Percentiles rank a stretch among this genome's conserved stretches.
phyloP scores from a whole-genome alignment of 2,329 filamentous ascomycete genomes.

The Aspergillus vadensis region DNA sequence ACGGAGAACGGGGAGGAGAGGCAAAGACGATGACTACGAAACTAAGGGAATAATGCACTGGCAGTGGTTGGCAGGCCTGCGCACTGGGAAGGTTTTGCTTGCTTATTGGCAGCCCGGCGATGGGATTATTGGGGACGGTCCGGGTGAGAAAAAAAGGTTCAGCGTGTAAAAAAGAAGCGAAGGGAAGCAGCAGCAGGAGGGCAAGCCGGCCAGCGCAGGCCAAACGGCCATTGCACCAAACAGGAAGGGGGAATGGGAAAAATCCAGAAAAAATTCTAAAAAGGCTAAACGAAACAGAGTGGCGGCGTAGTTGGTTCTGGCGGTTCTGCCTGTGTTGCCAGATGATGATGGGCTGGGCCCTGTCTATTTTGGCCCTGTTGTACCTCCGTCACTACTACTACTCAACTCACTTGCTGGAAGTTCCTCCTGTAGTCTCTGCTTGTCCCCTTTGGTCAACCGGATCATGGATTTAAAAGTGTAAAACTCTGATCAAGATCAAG shows the following conservation, averaged over 20 bases:
- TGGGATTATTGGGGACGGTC: background rate
- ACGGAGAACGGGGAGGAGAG: slow-evolving; percentile 13
- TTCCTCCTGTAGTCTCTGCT: background rate
- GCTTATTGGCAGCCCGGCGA: slow-evolving; percentile 6
- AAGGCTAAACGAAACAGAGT: slow-evolving; percentile 12
- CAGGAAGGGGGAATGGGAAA: background rate
- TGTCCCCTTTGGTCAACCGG: background rate
- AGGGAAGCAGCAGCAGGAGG: slow-evolving; percentile 8
- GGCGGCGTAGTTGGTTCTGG: background rate
- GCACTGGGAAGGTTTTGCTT: slow-evolving; percentile 6
- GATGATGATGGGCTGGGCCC: slow-evolving; percentile 2
- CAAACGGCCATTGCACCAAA: too few species aligned
- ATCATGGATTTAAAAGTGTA: too few species aligned
- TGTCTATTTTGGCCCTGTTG: slow-evolving; percentile 3
- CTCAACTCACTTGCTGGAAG: background rate
- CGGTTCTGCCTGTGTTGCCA: slow-evolving; percentile 3
- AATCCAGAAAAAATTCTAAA: slow-evolving; percentile 2
- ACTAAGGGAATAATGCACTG: slow-evolving; percentile 6
- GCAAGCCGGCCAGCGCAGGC: background rate
- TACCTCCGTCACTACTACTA: background rate
- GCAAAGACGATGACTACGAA: slow-evolving; percentile 22
- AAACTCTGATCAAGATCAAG: too few species aligned
- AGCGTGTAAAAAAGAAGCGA: slow-evolving; percentile 7
- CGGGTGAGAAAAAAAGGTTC: slow-evolving; percentile 6
- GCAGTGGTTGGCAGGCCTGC: slow-evolving; percentile 6